Percentiles rank a stretch among this genome's conserved stretches.
These are phyloP conservation scores for Scheffersomyces segobiensis DNA, from an alignment of 1,139 yeast species.

Conservation along the genomic window DNA sequence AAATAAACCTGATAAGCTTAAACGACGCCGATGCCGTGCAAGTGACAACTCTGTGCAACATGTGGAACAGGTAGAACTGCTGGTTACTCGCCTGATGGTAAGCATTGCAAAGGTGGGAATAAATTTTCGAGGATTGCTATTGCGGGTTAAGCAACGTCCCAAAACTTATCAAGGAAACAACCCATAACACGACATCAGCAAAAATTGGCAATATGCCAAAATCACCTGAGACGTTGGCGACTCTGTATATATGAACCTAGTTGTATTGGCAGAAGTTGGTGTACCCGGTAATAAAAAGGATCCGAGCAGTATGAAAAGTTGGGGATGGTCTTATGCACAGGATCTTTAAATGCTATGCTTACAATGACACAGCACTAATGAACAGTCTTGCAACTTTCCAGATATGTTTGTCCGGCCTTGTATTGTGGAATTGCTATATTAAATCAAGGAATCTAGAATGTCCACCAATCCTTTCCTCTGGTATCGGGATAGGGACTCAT, in stretches of 20 bases:
- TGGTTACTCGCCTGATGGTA: too few species aligned
- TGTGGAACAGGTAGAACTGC: background rate
- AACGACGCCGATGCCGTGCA: background rate
- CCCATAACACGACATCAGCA: too few species aligned
- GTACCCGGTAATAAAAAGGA: background rate
- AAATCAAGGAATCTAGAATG: background rate
- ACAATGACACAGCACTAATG: background rate
- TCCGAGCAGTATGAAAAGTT: background rate
- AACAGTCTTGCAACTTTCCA: background rate
- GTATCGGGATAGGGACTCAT: constrained; percentile 40
- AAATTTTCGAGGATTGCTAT: background rate
- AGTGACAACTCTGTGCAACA: background rate
- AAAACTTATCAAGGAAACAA: too few species aligned
- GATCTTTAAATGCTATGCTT: background rate
- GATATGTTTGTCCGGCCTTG: background rate
- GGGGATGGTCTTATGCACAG: background rate
- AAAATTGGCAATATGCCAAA: too few species aligned
- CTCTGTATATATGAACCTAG: too few species aligned
- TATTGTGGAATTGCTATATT: background rate
- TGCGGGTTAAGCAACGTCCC: background rate
- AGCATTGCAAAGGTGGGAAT: background rate
- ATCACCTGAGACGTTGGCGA: too few species aligned
- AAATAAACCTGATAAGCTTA: background rate
- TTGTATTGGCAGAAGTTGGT: background rate
- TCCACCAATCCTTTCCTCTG: constrained; percentile 23